Conservation (phyloP, 768 basidiomycete genomes). For the Pulveroboletus sp. region DNA sequence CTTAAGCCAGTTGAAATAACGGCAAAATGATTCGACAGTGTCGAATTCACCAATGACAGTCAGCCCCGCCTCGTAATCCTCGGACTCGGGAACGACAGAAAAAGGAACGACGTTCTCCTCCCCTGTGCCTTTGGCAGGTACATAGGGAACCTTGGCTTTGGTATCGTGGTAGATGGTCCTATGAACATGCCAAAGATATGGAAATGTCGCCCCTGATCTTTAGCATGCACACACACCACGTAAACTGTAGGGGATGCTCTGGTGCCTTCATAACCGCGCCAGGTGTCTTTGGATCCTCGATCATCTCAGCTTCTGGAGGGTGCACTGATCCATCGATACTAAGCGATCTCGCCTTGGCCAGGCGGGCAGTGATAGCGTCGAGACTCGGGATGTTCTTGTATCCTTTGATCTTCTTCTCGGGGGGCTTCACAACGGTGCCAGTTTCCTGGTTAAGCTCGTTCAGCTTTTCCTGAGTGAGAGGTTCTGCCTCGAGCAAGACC, state of each 20-base stretch:
- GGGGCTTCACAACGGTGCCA: slow-evolving; percentile 19
- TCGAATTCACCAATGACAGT: slow-evolving; percentile 85
- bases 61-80: slow-evolving; percentile 80
- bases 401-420: slow-evolving; percentile 46
- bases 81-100: slow-evolving; percentile 53
- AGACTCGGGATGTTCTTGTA: slow-evolving; percentile 88
- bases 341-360: slow-evolving; percentile 66
- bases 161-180: slow-evolving; percentile 92
- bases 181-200: background rate
- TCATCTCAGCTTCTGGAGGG: slow-evolving; percentile 72
- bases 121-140: slow-evolving; percentile 3
- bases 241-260: slow-evolving; percentile 80
- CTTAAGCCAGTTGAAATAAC: slow-evolving; percentile 93
- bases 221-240: slow-evolving; percentile 49
- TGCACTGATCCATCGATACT: slow-evolving; percentile 55
- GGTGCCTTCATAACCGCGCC: slow-evolving; percentile 62
- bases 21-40: slow-evolving; percentile 86
- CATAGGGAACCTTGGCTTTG: slow-evolving; percentile 59
- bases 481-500: slow-evolving; percentile 32
- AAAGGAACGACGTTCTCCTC: slow-evolving; percentile 28
- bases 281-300: slow-evolving; percentile 80
- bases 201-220: background rate
- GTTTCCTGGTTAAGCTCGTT: slow-evolving; percentile 60
- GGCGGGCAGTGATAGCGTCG: slow-evolving; percentile 77
- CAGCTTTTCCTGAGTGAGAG: slow-evolving; percentile 62